Percentiles rank a stretch among this genome's conserved stretches.
Evolutionary conservation across 768 basidiomycete species (phyloP).

Genomic region (Phlebiopsis flavidoalba): DNA sequence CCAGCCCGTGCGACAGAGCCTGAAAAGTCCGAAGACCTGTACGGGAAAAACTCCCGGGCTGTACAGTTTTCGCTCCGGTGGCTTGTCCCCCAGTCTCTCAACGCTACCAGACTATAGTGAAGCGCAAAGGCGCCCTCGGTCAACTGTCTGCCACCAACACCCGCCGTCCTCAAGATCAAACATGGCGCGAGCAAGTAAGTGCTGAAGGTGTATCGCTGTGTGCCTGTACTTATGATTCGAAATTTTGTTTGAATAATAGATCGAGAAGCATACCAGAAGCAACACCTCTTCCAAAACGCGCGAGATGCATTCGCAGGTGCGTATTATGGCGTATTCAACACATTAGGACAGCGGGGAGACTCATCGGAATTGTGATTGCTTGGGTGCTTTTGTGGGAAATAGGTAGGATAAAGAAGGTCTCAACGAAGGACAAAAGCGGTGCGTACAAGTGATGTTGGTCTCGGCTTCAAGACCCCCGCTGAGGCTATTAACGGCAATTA

Average conservation of each 20-base stretch:
- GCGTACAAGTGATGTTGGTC: constrained; percentile 99
- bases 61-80: constrained; percentile 36
- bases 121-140: constrained; percentile 6
- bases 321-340: constrained; percentile 28
- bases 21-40: constrained; percentile 2
- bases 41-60: constrained; percentile 36
- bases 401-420: constrained; percentile 90
- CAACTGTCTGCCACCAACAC: constrained; percentile 12
- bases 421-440: constrained; percentile 94
- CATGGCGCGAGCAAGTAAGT: constrained; percentile 37
- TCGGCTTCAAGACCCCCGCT: constrained; percentile 93
- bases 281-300: constrained; percentile 95
- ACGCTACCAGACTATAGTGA: constrained; percentile 7
- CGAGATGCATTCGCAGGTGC: constrained; percentile 89
- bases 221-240: constrained; percentile 7
- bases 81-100: constrained; percentile 28
- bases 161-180: constrained; percentile 26
- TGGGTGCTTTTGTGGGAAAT: not conserved
- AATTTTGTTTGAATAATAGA: constrained; percentile 37
- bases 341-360: not conserved
- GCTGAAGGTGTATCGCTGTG: not conserved
- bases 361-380: not conserved
- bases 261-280: constrained; percentile 99
- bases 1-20: constrained; percentile 4
- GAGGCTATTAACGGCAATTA: constrained; percentile 97